Percentiles rank a stretch among this genome's conserved stretches.
phyloP scores from a whole-genome alignment of 2,329 filamentous ascomycete genomes.

The Chrysosporium keratinophilum region DNA sequence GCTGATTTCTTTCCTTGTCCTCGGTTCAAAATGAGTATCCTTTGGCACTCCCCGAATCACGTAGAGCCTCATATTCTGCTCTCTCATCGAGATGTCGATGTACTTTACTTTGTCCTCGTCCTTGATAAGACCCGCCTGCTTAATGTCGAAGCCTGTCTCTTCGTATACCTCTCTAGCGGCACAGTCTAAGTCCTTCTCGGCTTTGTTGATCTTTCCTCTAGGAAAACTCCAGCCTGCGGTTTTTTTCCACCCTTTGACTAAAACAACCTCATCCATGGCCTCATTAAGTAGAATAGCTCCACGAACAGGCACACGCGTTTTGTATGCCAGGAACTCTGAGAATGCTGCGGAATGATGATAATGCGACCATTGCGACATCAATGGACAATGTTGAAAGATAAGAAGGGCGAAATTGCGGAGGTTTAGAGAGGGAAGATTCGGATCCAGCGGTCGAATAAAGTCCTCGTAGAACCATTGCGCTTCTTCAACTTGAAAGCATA shows the following conservation, averaged over 20 bases:
- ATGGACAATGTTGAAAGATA: conserved; percentile 88
- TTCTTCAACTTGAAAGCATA: conserved; percentile 98
- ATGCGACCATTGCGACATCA: conserved; percentile 69
- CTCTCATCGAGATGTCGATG: conserved; percentile 80
- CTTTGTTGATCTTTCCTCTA: conserved; percentile 94
- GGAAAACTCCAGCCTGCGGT: conserved; percentile 94
- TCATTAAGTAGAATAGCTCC: conserved; percentile 89
- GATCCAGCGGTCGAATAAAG: conserved; percentile 85
- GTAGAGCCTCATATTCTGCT: conserved; percentile 87
- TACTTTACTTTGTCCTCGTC: conserved; percentile 63
- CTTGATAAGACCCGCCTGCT: conserved; percentile 63
- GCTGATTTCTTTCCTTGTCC: conserved; percentile 93
- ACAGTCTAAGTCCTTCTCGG: conserved; percentile 87
- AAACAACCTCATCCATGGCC: conserved; percentile 82
- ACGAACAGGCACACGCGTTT: conserved; percentile 83
- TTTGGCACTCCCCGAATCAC: conserved; percentile 82
- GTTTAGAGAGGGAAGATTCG: conserved; percentile 71
- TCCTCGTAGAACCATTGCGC: conserved; percentile 99
- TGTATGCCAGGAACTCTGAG: conserved; percentile 86
- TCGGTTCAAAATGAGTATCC: conserved; percentile 78
- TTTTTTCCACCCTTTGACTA: conserved; percentile 98
- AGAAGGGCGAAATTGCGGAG: conserved; percentile 76
- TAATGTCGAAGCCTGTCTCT: conserved; percentile 84
- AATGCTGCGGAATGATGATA: conserved; percentile 74
- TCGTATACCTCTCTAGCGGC: conserved; percentile 91